Evolutionary conservation across 805 yeast species (phyloP).

Genomic region (Groenewaldozyma tartarivorans): DNA sequence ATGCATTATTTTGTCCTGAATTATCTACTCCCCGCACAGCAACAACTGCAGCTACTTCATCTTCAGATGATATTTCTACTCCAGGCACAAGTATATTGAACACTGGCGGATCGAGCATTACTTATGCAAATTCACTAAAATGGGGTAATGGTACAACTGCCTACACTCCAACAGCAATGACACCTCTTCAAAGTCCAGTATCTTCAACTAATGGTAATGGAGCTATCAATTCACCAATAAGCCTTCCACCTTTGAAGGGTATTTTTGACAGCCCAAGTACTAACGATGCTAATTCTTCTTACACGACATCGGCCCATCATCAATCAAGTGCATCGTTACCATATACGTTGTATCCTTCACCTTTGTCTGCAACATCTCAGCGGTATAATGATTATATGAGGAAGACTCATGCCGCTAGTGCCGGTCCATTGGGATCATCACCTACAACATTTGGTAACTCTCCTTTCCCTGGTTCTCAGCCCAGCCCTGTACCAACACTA

Average conservation of each 20-base stretch:
- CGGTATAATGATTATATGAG: no score
- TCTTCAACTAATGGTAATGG: neutral
- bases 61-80: neutral
- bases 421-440: no score
- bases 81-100: neutral
- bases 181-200: conserved; percentile 2
- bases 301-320: neutral
- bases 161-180: conserved; percentile 3
- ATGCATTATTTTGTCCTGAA: conserved; percentile 3
- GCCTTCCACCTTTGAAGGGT: conserved; percentile 1
- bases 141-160: neutral
- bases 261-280: neutral
- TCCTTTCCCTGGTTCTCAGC: neutral
- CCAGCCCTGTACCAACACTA: neutral
- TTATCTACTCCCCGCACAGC: conserved; percentile 1
- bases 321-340: neutral
- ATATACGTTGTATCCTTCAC: neutral
- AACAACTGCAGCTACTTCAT: neutral
- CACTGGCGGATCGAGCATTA: neutral
- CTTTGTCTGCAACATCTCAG: neutral
- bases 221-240: conserved; percentile 1
- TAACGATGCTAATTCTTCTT: neutral
- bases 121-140: neutral
- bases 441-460: neutral
- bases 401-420: no score